phyloP scores from a whole-genome alignment of 164 flowering plant genomes.

The Sedum album region DNA sequence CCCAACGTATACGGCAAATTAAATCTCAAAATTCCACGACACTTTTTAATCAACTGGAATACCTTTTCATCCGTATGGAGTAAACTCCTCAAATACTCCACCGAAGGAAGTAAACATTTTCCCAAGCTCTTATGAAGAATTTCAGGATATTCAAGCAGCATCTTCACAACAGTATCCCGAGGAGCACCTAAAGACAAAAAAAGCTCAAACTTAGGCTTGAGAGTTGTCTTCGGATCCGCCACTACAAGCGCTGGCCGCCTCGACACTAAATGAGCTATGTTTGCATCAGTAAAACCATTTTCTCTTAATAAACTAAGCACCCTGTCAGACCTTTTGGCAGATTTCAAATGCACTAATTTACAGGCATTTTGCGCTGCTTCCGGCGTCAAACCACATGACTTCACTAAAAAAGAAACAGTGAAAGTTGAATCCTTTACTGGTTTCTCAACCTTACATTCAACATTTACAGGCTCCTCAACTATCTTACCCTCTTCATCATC shows the following conservation, averaged over 20 bases:
- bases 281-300: conserved; percentile 8
- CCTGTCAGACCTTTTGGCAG: conserved; percentile 1
- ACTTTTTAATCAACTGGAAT: not conserved
- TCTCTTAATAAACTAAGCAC: conserved; percentile 7
- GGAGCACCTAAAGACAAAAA: conserved; percentile 9
- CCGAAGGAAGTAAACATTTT: conserved; percentile 5
- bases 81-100: conserved; percentile 2
- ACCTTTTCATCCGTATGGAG: conserved; percentile 5
- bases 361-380: conserved; percentile 7
- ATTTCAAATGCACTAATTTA: not conserved
- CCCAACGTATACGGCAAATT: not conserved
- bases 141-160: not conserved
- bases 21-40: not conserved
- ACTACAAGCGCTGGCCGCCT: not conserved
- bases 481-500: not conserved
- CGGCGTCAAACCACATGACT: conserved; percentile 12
- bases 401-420: conserved; percentile 9
- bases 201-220: conserved; percentile 12
- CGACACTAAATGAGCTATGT: conserved; percentile 2
- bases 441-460: not conserved
- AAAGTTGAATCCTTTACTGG: not conserved
- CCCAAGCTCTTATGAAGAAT: conserved; percentile 2
- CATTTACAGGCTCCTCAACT: not conserved
- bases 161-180: not conserved
- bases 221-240: not conserved